A percentile compares a stretch with the other conserved stretches of the same genome.
These are phyloP conservation scores for Talaromyces pinophilus DNA, from an alignment of 2,329 filamentous ascomycete genomes.

Conservation along the genomic window DNA sequence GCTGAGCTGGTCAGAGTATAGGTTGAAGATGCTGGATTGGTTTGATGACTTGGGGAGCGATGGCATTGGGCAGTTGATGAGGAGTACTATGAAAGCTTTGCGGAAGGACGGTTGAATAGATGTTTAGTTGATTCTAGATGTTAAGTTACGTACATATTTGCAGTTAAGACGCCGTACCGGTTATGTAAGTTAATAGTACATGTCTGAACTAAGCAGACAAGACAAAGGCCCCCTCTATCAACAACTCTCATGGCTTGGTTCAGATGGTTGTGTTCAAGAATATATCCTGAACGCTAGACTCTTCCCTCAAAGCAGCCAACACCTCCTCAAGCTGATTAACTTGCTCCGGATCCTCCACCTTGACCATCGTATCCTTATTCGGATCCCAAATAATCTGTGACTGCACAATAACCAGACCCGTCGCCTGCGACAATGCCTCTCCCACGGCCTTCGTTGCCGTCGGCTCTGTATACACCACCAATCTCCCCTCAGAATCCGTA, in stretches of 20 bases:
- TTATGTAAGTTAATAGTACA: neutral
- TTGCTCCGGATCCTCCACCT: slow-evolving; percentile 59
- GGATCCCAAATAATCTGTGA: slow-evolving; percentile 83
- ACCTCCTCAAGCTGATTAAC: slow-evolving; percentile 62
- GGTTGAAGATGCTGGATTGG: slow-evolving; percentile 68
- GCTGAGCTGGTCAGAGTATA: slow-evolving; percentile 72
- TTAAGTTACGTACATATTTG: slow-evolving; percentile 5
- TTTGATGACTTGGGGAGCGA: slow-evolving; percentile 64
- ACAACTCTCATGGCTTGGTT: neutral
- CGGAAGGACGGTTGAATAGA: slow-evolving; percentile 48
- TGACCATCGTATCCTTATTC: slow-evolving; percentile 74
- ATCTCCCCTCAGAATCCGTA: slow-evolving; percentile 65
- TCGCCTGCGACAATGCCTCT: slow-evolving; percentile 62
- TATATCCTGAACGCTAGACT: slow-evolving; percentile 73
- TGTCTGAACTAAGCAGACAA: neutral
- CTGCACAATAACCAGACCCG: slow-evolving; percentile 68
- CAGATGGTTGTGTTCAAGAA: slow-evolving; percentile 64
- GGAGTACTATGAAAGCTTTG: slow-evolving; percentile 77
- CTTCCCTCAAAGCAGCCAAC: slow-evolving; percentile 57
- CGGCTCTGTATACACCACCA: slow-evolving; percentile 71
- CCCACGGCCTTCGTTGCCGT: slow-evolving; percentile 65
- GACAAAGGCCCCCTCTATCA: neutral
- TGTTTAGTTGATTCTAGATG: neutral
- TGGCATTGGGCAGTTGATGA: slow-evolving; percentile 72
- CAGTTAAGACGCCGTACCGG: neutral